These are phyloP conservation scores for Rhododendron simsii DNA, from an alignment of 148 eudicot species.

Conservation along the genomic window DNA sequence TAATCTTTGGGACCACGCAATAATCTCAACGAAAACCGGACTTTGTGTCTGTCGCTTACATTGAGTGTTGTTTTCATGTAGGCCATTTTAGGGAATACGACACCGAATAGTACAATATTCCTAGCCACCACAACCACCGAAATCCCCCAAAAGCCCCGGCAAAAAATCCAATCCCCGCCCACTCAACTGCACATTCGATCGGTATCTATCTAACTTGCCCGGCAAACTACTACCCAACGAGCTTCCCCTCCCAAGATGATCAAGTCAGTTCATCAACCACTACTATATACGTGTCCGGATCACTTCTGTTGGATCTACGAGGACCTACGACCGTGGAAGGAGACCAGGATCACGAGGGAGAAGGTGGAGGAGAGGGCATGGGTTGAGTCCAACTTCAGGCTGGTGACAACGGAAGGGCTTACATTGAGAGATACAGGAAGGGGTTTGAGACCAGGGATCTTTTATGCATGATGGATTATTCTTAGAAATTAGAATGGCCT, in stretches of 20 bases:
- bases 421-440: conserved; percentile 45
- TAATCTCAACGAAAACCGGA: too few relatives aligned
- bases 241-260: conserved; percentile 19
- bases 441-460: conserved; percentile 44
- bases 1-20: too few relatives aligned
- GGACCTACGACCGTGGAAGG: conserved; percentile 71
- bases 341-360: conserved; percentile 59
- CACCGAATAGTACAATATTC: conserved; percentile 16
- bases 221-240: conserved; percentile 41
- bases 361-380: conserved; percentile 53
- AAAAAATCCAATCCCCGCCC: conserved; percentile 31
- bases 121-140: background rate
- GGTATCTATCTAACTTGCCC: conserved; percentile 58
- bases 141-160: conserved; percentile 16
- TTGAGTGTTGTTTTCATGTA: background rate
- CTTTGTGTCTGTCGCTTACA: too few relatives aligned
- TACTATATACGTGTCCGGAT: conserved; percentile 44
- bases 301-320: conserved; percentile 81
- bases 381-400: conserved; percentile 59
- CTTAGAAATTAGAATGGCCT: too few relatives aligned
- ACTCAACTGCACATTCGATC: conserved; percentile 35
- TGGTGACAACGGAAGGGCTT: conserved; percentile 75
- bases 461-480: too few relatives aligned
- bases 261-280: conserved; percentile 28
- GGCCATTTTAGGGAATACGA: conserved; percentile 31